Evolutionary conservation across 257 asterid genomes (phyloP), one percentile per base, ranked within the genome.

Genomic region (Linderniella brevidens): DNA sequence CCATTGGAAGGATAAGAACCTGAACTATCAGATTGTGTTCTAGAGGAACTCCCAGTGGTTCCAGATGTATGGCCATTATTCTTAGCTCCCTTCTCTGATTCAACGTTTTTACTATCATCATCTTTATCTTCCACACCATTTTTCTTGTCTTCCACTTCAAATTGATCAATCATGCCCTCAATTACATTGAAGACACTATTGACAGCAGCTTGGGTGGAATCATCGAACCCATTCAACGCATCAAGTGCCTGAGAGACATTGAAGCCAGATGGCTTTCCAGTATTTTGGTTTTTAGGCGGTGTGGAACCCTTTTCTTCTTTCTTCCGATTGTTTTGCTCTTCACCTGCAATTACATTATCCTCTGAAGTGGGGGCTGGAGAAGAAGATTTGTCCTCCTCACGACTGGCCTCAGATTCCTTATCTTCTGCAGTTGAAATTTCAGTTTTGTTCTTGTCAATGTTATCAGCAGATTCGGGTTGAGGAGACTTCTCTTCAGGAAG

Each of bases 181-280:
- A 90, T 72, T 49, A 79, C 94, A 68, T 72, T 50, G 65, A 80
- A 90, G 37, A 90, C 94, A 66, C 78, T 77, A 52, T 78, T 81
- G 58, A 90, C 94, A 57, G 98, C 96, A 52, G 71, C 71, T 72
- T 90, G 98, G 42, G 96, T 81, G 25, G 98, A 74, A 75, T 90
- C 98, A 75, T 90, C 98, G 44, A 90, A 67, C 32, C 74, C 93
- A 41, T 94, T 71, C 37, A 90, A 66, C 45, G 94, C 88, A 68
- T 67, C 73, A 5, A 90, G 72, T 54, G 98, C 93, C 62, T 75
- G 83, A 69, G 86, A 70, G 60, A 85, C 90, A 67, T 63, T 73
- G 64, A 85, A 78, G 54, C 57, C 52, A 41, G 87, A 68, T 13
- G 85, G 56, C 37, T 58, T 69, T 48, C 77, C 64, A 38, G 35